Base-by-base conservation (phyloP, 176 grass and related monocot species). In the Sorghum bicolor region DNA sequence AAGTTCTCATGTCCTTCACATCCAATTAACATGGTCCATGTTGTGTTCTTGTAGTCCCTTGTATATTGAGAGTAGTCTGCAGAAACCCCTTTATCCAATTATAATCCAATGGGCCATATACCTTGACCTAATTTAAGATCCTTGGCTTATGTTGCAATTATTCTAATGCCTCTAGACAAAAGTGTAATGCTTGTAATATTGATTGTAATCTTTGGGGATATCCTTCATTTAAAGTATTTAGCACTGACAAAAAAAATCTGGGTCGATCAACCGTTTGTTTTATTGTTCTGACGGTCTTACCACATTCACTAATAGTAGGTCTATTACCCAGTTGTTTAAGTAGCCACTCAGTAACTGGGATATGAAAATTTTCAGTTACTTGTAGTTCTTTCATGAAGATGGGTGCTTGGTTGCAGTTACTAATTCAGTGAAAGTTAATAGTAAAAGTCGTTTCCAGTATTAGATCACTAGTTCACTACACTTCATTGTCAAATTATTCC, bases 171-270 rank as follows among this genome's bases (percentile, higher is more conserved):
- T 20, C 5, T 55, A 9, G 20, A n/a, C 52, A 5, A 20, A 9
- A 58, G 36, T 64, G 39, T 25, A 72, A 71, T 24, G 22, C 37
- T 79, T 71, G 39, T 71, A 79, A 63, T 72, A 26, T 79, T 63
- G n/a, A 7, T 10, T 24, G 12, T 34, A 1, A 71, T 25, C 14
- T 61, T 33, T 25, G 9, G 25, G 66, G 14, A 41, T 53, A 36
- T 70, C 20, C 48, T 67, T 67, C 19, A 19, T 84, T 68, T 14
- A 33, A 48, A 58, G 11, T 4, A 37, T 11, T 77, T 47, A 28
- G 45, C 40, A 20, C 70, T 34, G 2, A 34, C n/a, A n/a, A n/a
- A 65, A 65, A 64, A 52, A 8, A 33, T 19, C 17, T 50, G 19
- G 38, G 6, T 53, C n/a, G 13, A 22, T 53, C 17, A 6, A 53